Base-by-base conservation (phyloP, 345 rosid species). In the Dipteronia sinensis region DNA sequence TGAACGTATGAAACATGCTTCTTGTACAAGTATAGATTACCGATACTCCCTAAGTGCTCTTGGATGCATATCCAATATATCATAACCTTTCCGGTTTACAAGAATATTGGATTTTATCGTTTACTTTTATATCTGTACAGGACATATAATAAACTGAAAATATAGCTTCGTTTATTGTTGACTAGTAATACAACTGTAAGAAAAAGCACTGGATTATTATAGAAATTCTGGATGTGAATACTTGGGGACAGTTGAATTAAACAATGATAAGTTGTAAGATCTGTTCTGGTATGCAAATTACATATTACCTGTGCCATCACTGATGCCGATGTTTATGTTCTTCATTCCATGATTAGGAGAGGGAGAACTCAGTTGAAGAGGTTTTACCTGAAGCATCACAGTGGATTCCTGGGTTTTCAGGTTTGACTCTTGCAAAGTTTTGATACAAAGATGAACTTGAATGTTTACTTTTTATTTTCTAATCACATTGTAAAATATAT, bases 381-480 rank as follows among this genome's bases (percentile, higher is more conserved):
- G 85, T 85, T 82, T 82, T 88, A 40, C 85, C 90, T 16, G 87
- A 83, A 38, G 88, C 85, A 53, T 70, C 90, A 76, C 86, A 87
- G 69, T 89, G 90, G 88, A 76, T 79, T 71, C 67, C 85, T 46
- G 92, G 89, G 15, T 87, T 87, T 88, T 81, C 97, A 89, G 99
- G 99, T 96, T 83, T 40, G 73, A 69, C 66, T 73, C 74, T 58
- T 80, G 42, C 77, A 53, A 78, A 67, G 19, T 34, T 68, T 8
- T 46, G 53, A 53, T 69, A 46, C 71, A 53, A 13, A 17, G 47
- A 64, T 65, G 77, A 73, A 65, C 56, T 66, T 53, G 34, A 73
- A 79, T 80, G 63, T 38, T 61, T 49, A 65, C 61, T 58, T 44
- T 12, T 19, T 69, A 46, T 72, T 71, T 71, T 75, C 66, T 67